Percentiles rank a stretch among this genome's conserved stretches.
Evolutionary conservation across 352 stramenopile species (phyloP).

Genomic region (Pythium graminicola): DNA sequence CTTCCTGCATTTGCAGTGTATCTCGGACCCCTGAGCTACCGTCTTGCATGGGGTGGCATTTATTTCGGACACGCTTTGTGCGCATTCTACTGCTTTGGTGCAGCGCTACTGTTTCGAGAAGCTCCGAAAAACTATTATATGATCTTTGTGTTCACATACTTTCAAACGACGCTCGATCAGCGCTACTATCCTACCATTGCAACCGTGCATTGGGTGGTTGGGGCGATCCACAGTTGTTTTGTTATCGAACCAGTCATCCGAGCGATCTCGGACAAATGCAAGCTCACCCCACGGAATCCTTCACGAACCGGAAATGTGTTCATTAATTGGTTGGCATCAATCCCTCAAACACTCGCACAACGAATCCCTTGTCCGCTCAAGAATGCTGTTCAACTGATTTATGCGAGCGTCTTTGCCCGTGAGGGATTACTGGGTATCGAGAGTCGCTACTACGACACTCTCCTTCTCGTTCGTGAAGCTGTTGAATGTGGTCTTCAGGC

Average conservation of each 20-base stretch:
- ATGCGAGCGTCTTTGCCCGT: constrained; percentile 11
- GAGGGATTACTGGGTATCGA: constrained; percentile 18
- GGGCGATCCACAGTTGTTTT: constrained; percentile 1
- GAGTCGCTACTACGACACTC: constrained; percentile 21
- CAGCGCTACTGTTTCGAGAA: background rate
- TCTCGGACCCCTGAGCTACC: background rate
- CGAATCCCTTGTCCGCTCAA: background rate
- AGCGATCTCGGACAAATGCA: background rate
- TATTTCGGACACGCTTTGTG: constrained; percentile 1
- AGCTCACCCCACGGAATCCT: background rate
- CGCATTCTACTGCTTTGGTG: constrained; percentile 2
- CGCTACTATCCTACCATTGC: background rate
- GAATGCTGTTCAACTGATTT: background rate
- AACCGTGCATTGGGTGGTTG: background rate
- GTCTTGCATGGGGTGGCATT: background rate
- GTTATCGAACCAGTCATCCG: background rate
- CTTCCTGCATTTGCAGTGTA: constrained; percentile 1
- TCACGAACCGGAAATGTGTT: background rate
- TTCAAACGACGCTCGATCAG: background rate
- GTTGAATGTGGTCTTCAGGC: constrained; percentile 20
- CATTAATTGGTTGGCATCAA: background rate
- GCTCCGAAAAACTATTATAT: background rate
- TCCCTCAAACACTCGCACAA: background rate
- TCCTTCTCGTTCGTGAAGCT: constrained; percentile 19
- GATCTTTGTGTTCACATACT: background rate